phyloP scores from a whole-genome alignment of 1,139 yeast genomes.

The Pichia sp. region DNA sequence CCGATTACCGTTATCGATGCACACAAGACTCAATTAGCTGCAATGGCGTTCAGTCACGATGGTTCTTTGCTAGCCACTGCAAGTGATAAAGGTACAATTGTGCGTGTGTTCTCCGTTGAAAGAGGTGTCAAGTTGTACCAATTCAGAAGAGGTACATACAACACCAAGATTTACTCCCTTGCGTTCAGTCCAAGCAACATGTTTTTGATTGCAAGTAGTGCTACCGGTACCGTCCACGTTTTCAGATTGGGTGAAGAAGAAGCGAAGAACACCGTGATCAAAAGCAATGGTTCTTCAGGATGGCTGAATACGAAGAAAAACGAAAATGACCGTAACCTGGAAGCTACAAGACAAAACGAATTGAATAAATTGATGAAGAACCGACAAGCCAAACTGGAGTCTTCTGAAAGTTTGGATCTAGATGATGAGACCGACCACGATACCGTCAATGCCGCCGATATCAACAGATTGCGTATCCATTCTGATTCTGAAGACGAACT shows the following conservation, averaged over 20 bases:
- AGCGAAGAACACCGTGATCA: slow-evolving; percentile 37
- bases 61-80: slow-evolving; percentile 91
- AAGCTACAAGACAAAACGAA: slow-evolving; percentile 18
- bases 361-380: slow-evolving; percentile 15
- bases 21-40: slow-evolving; percentile 83
- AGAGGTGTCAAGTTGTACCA: slow-evolving; percentile 83
- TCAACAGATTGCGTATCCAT: slow-evolving; percentile 4
- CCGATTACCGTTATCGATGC: slow-evolving; percentile 93
- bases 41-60: slow-evolving; percentile 72
- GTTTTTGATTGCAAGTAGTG: slow-evolving; percentile 79
- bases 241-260: slow-evolving; percentile 71
- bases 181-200: slow-evolving; percentile 75
- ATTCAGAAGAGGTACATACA: slow-evolving; percentile 93
- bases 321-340: slow-evolving; percentile 13
- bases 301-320: slow-evolving; percentile 16
- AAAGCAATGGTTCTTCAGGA: slow-evolving; percentile 17
- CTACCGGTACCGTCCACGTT: slow-evolving; percentile 92
- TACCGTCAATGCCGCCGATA: background rate
- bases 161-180: slow-evolving; percentile 82
- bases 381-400: slow-evolving; percentile 13
- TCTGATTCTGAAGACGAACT: slow-evolving; percentile 23
- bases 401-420: background rate
- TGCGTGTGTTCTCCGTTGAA: slow-evolving; percentile 82
- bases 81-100: slow-evolving; percentile 92
- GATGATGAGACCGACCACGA: background rate